These are phyloP conservation scores for Globisporangium echinulatum DNA, from an alignment of 352 stramenopile species.

Conservation along the genomic window DNA sequence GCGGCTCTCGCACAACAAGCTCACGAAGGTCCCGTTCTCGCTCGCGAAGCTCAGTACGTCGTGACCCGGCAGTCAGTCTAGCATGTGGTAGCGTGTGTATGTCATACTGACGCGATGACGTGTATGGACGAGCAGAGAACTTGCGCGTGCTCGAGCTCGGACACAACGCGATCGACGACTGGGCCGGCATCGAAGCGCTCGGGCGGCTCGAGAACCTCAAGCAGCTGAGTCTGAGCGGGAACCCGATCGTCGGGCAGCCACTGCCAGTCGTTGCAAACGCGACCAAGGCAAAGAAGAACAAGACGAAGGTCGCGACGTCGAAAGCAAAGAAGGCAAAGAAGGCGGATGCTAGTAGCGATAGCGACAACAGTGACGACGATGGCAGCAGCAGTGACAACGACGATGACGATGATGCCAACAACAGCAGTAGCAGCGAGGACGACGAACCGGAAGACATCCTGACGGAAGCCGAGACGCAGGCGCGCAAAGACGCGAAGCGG, in stretches of 20 bases:
- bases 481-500: conserved; percentile 55
- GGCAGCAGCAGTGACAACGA: background rate
- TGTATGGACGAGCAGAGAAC: conserved; percentile 30
- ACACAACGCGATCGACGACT: conserved; percentile 81
- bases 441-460: conserved; percentile 23
- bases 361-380: conserved; percentile 13
- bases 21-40: conserved; percentile 57
- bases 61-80: background rate
- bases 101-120: background rate
- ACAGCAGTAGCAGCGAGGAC: conserved; percentile 7
- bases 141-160: conserved; percentile 78
- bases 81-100: too few species aligned
- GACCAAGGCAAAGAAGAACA: conserved; percentile 5
- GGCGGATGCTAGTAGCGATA: background rate
- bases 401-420: conserved; percentile 10
- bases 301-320: conserved; percentile 14
- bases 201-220: conserved; percentile 54
- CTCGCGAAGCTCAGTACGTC: conserved; percentile 61
- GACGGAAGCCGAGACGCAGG: conserved; percentile 37
- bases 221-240: conserved; percentile 76
- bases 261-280: conserved; percentile 14
- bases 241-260: conserved; percentile 62
- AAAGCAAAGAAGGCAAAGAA: conserved; percentile 11
- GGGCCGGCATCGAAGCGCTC: conserved; percentile 63
- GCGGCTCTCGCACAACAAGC: conserved; percentile 74